Percentiles rank a stretch among this genome's conserved stretches.
Evolutionary conservation across 257 asterid genomes (phyloP).

Genomic region (Primulina tabacum): DNA sequence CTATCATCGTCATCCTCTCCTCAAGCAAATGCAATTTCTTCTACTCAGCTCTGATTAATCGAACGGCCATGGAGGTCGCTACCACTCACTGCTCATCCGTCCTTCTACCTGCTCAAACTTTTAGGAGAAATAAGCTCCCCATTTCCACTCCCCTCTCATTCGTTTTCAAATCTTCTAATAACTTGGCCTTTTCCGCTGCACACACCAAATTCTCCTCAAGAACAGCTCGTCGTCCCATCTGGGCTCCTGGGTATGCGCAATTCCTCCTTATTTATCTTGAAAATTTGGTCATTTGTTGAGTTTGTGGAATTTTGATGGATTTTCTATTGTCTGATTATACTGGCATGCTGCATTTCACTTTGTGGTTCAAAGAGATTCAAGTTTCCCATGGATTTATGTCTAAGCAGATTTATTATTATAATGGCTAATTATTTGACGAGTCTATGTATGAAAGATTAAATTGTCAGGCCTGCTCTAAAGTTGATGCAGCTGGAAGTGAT

Average conservation of each 20-base stretch:
- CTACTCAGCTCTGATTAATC: no score
- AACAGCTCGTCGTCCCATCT: not conserved
- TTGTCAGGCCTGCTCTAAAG: conserved; percentile 83
- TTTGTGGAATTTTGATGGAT: not conserved
- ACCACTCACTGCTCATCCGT: not conserved
- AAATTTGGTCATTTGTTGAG: not conserved
- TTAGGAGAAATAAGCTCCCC: not conserved
- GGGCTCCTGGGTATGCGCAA: not conserved
- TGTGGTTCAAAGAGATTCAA: no score
- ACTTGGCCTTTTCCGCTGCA: not conserved
- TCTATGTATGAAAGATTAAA: conserved; percentile 39
- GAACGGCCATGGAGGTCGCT: not conserved
- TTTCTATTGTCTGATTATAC: not conserved
- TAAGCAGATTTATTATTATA: no score
- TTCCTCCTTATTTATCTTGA: no score
- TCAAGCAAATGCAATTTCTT: no score
- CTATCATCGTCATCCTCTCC: no score
- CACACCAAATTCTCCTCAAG: not conserved
- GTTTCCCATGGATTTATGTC: not conserved
- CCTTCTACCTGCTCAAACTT: not conserved
- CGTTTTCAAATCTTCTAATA: no score
- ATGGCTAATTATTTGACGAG: conserved; percentile 21
- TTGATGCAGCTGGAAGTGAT: conserved; percentile 73
- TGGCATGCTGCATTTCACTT: not conserved
- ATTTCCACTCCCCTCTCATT: not conserved